phyloP scores from a whole-genome alignment of 2,329 filamentous ascomycete genomes.

The Chrysosporium keratinophilum region DNA sequence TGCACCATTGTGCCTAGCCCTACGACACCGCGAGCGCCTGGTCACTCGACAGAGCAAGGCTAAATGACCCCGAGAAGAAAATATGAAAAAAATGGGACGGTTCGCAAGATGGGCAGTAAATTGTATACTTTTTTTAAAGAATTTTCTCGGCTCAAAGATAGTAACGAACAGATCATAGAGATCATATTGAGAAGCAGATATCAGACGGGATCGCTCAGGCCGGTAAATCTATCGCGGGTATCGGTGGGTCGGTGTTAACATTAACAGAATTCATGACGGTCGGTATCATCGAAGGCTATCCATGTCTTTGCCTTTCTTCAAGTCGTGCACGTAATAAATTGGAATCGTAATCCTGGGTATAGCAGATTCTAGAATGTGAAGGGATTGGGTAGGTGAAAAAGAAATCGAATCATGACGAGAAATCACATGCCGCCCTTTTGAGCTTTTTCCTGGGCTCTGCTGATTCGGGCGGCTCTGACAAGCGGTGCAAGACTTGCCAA shows the following conservation, averaged over 20 bases:
- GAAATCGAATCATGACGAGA: background rate
- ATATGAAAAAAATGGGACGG: background rate
- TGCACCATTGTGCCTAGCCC: background rate
- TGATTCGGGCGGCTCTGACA: conserved; percentile 73
- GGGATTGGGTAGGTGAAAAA: background rate
- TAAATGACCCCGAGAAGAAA: conserved; percentile 2
- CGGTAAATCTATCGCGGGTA: conserved; percentile 10
- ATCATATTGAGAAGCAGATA: background rate
- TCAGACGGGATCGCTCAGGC: background rate
- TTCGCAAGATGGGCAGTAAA: background rate
- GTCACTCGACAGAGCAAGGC: background rate
- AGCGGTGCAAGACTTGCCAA: conserved; percentile 70
- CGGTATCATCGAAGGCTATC: background rate
- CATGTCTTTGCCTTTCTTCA: background rate
- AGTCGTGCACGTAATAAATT: background rate
- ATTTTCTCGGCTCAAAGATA: background rate
- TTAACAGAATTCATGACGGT: conserved; percentile 1
- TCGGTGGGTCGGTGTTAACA: background rate
- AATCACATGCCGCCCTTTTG: conserved; percentile 46
- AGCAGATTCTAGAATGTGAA: background rate
- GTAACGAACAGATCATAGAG: background rate
- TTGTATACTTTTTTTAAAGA: background rate
- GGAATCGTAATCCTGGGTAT: conserved; percentile 1
- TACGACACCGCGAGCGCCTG: conserved; percentile 1
- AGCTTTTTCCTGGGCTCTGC: conserved; percentile 74